Base-by-base conservation (phyloP, 2,329 filamentous ascomycete genomes). In the Trichoderma harzianum region DNA sequence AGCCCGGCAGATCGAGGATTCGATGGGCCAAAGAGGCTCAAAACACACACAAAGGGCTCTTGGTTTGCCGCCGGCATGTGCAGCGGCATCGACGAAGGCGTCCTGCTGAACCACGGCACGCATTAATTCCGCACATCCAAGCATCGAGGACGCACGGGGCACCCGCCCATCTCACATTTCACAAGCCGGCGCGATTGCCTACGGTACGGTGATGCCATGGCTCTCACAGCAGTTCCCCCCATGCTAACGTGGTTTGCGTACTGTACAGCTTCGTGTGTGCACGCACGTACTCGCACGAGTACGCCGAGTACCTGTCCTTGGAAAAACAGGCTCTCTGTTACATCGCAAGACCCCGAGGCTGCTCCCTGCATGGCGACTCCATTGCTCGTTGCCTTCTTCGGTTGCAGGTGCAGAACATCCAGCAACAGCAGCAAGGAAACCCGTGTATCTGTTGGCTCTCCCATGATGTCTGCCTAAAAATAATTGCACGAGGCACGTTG, bases 1-100 rank as follows among this genome's bases (percentile, higher is more conserved):
- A 66, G 60, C 61, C 60, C 62, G 69, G 68, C 61, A 71, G 69
- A 71, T 71, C 69, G 62, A 71, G 36, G 24, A 62, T 32, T 53
- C 67, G 57, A 69, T 69, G 66, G 18, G 39, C 43, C 18, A 70
- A 55, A 55, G 68, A 63, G 58, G 60, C 68, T 70, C 68, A 64
- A 43, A 30, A 26, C 55, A 32, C n/a, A 60, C 47, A 47, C 34
- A 36, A 61, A 53, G 57, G 67, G 47, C 60, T 28, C 18, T 36
- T 36, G 43, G 57, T 43, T 39, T 70, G 58, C 67, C 61, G 68
- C 68, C 68, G 68, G 68, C 68, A 70, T 62, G 43, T 53, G 60
- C 68, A 53, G 68, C 68, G 36, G 68, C 68, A 70, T 63, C 57
- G 39, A 26, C 26, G 7, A 14, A 34, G 57, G 30, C 57, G 21